Evolutionary conservation across 345 rosid species (phyloP), one percentile per base, ranked within the genome.

Genomic region (Linum lewisii): DNA sequence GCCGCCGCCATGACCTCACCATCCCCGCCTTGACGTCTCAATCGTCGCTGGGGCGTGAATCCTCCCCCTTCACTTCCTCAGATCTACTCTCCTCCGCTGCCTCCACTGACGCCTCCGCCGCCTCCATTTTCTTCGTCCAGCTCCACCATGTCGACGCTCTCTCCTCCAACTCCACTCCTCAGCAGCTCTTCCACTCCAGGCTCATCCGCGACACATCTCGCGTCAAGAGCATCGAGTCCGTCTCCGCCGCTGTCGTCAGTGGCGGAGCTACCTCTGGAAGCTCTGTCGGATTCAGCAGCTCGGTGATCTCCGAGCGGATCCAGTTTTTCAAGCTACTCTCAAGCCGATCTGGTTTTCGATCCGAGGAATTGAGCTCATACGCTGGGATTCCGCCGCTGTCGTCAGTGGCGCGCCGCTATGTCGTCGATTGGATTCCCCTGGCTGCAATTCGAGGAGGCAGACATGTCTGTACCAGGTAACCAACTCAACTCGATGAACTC

Each of bases 311-410:
- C 22, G 99, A 97, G 4, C 90, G 95, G 99, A 3, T n/a, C n/a
- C 97, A 94, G 76, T 93, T 85, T 74, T 93, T 93, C 84, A 90
- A 95, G 99, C 66, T 93, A 89, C 73, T 67, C 95, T 13, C 97
- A 93, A 51, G 51, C 84, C 19, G 97, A 89, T 76, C 99, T 95
- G 54, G 69, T 89, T 8, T 93, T 87, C 63, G 78, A 93, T 70
- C 99, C 97, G 36, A 62, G 75, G 22, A 87, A 16, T 87, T 95
- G 9, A 70, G 69, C 24, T 89, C 97, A 19, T 93, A 65, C 68
- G 68, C 81, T 16, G 52, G 65, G 0, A 65, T 93, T 10, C 62
- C 90, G 99, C 59, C n/a, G n/a, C n/a, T n/a, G n/a, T n/a, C n/a
- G n/a, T n/a, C n/a, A n/a, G n/a, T n/a, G 67, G 78, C 8, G 77